Percentiles rank a stretch among this genome's conserved stretches.
Conservation (phyloP, 352 stramenopile species). For the Globisporangium recalcitrans region DNA sequence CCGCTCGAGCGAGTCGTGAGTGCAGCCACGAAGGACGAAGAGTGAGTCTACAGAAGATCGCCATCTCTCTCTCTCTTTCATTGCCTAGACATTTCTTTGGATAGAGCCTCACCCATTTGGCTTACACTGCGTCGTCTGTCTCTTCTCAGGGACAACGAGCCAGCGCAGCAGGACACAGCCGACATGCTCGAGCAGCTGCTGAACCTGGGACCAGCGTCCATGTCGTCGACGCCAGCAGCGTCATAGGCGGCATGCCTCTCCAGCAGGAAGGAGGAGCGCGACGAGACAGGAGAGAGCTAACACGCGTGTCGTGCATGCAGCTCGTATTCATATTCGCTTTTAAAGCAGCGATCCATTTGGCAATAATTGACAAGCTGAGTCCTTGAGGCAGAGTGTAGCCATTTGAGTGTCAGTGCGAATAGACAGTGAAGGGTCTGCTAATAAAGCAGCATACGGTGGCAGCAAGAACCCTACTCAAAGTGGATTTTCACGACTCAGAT, state of each 20-base stretch:
- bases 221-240: neutral
- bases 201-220: constrained; percentile 1
- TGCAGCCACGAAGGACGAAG: constrained; percentile 1
- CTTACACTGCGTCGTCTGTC: too few species aligned
- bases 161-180: constrained; percentile 3
- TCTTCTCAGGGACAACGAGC: neutral
- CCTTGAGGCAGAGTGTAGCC: neutral
- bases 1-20: neutral
- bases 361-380: too few species aligned
- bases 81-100: neutral
- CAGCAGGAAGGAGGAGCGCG: neutral
- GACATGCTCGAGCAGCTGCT: constrained; percentile 16
- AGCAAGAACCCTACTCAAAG: neutral
- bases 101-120: neutral
- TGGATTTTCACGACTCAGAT: neutral
- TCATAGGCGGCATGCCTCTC: constrained; percentile 1
- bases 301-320: neutral
- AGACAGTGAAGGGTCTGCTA: neutral
- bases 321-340: neutral
- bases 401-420: neutral
- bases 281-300: neutral
- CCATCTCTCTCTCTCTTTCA: neutral
- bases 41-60: neutral
- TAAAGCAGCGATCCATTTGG: too few species aligned
- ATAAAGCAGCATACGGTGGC: neutral